Percentiles rank a stretch among this genome's conserved stretches.
Conservation (phyloP, 805 yeast genomes). For the Spathaspora boniae region DNA sequence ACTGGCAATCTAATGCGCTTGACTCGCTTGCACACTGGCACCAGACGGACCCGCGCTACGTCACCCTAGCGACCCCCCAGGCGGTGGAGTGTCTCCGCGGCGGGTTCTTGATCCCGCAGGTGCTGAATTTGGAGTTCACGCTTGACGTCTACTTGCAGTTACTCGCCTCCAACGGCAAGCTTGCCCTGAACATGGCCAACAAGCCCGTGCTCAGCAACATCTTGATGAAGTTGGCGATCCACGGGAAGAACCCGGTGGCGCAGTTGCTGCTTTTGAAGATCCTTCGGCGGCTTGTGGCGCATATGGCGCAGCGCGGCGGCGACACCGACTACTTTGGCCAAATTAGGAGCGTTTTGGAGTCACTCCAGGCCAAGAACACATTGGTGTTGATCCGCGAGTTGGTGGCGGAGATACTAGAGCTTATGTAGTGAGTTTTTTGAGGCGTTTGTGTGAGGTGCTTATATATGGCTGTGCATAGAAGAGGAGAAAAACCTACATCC, state of each 20-base stretch:
- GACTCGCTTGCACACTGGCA: slow-evolving; percentile 46
- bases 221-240: slow-evolving; percentile 22
- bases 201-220: slow-evolving; percentile 27
- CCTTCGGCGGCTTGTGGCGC: no score
- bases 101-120: slow-evolving; percentile 39
- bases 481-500: no score
- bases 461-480: no score
- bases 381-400: no score
- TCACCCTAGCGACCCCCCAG: slow-evolving; percentile 19
- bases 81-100: slow-evolving; percentile 30
- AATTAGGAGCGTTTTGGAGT: no score
- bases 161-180: slow-evolving; percentile 16
- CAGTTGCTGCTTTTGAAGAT: slow-evolving; percentile 34
- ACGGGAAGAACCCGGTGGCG: slow-evolving; percentile 32
- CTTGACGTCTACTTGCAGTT: slow-evolving; percentile 39
- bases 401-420: no score
- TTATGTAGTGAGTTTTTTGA: no score
- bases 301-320: no score
- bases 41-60: slow-evolving; percentile 23
- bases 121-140: slow-evolving; percentile 42
- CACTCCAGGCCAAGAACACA: no score
- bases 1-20: slow-evolving; percentile 56
- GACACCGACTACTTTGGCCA: no score
- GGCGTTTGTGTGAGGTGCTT: no score
- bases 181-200: slow-evolving; percentile 23